These are phyloP conservation scores for Kwoniella dejecticola DNA, from an alignment of 768 basidiomycete species.

Conservation along the genomic window DNA sequence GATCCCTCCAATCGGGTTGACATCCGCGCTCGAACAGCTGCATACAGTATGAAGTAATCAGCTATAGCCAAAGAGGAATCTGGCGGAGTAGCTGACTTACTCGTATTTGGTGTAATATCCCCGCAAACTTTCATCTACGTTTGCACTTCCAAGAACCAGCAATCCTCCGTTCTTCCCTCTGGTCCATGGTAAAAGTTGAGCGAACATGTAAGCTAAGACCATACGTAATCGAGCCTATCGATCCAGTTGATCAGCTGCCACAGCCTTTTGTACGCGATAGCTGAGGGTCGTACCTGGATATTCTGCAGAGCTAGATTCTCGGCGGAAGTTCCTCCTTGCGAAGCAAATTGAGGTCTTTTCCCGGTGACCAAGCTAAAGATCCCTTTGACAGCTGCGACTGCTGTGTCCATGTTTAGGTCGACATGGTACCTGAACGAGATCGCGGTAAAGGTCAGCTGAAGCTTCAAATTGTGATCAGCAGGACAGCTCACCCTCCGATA, in stretches of 20 bases:
- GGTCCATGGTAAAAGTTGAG: conserved; percentile 90
- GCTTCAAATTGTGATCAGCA: too few species aligned
- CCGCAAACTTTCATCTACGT: conserved; percentile 95
- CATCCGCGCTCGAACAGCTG: conserved; percentile 68
- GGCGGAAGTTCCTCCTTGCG: conserved; percentile 78
- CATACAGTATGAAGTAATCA: not conserved
- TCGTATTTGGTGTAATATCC: conserved; percentile 99
- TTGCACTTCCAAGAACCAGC: conserved; percentile 94
- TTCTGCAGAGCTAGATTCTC: conserved; percentile 98
- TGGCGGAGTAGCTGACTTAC: conserved; percentile 59
- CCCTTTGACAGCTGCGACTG: conserved; percentile 79
- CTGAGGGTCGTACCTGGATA: conserved; percentile 76
- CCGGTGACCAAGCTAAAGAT: conserved; percentile 83
- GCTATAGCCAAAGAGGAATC: not conserved
- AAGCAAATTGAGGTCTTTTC: conserved; percentile 71
- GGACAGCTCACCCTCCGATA: conserved; percentile 73
- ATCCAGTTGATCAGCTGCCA: not conserved
- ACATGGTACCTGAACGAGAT: conserved; percentile 79
- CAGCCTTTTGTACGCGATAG: too few species aligned
- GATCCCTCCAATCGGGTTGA: conserved; percentile 97
- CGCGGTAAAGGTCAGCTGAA: too few species aligned
- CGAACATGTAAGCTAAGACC: conserved; percentile 92
- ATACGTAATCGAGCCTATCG: conserved; percentile 84
- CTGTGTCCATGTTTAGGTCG: conserved; percentile 91
- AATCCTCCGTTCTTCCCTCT: conserved; percentile 80